Base-by-base conservation (phyloP, 108 stramenopile species). In the Fragilaria radians region DNA sequence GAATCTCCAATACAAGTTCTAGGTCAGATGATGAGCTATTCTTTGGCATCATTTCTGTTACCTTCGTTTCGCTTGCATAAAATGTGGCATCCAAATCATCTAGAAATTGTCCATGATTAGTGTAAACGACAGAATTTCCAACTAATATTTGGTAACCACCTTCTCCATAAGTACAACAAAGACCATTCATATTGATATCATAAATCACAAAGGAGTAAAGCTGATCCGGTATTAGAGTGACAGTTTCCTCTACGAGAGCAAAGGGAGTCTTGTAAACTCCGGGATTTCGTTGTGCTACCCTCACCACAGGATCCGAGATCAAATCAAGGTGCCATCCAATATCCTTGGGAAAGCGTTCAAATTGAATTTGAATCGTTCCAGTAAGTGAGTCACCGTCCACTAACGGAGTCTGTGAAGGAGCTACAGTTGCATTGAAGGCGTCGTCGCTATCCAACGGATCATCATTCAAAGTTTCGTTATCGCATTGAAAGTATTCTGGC, bases 401-500 rank as follows among this genome's bases (percentile, higher is more conserved):
- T 11, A 14, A 11, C 11, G 36, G 36, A 42, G 36, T 7, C 36
- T 7, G 36, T 11, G 36, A 11, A 7, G 36, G 36, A 42, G 36
- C 36, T 42, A 7, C 11, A 11, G 36, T 42, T 11, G n/a, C n/a
- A n/a, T n/a, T n/a, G n/a, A n/a, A n/a, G n/a, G n/a, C n/a, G n/a
- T n/a, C n/a, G n/a, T n/a, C n/a, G n/a, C n/a, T n/a, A n/a, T n/a
- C n/a, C n/a, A 42, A 42, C 36, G 36, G 14, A 42, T 7, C 14
- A 14, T 14, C 36, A 42, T 42, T 42, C 11, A 7, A 11, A 14
- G 11, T 14, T 11, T 14, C 14, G 36, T 42, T 42, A 42, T 7
- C 7, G 14, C 36, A 42, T 11, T 42, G 7, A 14, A 42, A 64
- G 55, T 68, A 65, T 25, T 26, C 59, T 0, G 80, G 76, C 34